These are phyloP conservation scores for Gentiana straminea DNA, from an alignment of 257 asterid genomes.

Conservation along the genomic window DNA sequence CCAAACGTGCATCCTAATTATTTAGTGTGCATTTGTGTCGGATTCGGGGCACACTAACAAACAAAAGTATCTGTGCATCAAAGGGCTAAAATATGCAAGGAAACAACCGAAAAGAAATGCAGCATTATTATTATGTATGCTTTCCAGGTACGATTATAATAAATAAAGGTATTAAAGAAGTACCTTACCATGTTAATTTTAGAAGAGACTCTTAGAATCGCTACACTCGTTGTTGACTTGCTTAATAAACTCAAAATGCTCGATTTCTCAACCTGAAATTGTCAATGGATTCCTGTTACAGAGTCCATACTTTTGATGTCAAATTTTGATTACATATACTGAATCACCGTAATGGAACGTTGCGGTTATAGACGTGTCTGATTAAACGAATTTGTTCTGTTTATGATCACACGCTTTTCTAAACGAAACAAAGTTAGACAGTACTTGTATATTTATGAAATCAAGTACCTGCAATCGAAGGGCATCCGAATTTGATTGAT, in stretches of 20 bases:
- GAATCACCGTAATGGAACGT: constrained; percentile 12
- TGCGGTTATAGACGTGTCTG: background rate
- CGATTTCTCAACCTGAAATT: constrained; percentile 81
- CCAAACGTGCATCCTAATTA: too few species aligned
- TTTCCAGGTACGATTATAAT: too few species aligned
- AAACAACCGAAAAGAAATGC: too few species aligned
- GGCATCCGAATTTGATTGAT: constrained; percentile 38
- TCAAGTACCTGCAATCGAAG: constrained; percentile 40
- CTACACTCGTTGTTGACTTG: constrained; percentile 66
- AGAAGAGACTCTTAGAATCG: constrained; percentile 53
- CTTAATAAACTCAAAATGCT: constrained; percentile 53
- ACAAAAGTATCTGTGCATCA: too few species aligned
- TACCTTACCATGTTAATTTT: constrained; percentile 29
- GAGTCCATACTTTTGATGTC: constrained; percentile 47
- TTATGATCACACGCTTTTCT: too few species aligned
- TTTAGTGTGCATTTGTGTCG: too few species aligned
- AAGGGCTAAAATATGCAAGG: too few species aligned
- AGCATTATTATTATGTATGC: too few species aligned
- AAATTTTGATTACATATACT: constrained; percentile 25
- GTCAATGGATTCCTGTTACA: constrained; percentile 72
- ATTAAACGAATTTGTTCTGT: too few species aligned
- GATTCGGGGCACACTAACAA: too few species aligned
- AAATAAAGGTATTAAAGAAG: background rate
- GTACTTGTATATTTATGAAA: too few species aligned
- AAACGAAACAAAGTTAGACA: too few species aligned